Percentiles rank a stretch among this genome's conserved stretches.
phyloP scores from a whole-genome alignment of 2,329 filamentous ascomycete genomes.

The Colletotrichum costaricense region DNA sequence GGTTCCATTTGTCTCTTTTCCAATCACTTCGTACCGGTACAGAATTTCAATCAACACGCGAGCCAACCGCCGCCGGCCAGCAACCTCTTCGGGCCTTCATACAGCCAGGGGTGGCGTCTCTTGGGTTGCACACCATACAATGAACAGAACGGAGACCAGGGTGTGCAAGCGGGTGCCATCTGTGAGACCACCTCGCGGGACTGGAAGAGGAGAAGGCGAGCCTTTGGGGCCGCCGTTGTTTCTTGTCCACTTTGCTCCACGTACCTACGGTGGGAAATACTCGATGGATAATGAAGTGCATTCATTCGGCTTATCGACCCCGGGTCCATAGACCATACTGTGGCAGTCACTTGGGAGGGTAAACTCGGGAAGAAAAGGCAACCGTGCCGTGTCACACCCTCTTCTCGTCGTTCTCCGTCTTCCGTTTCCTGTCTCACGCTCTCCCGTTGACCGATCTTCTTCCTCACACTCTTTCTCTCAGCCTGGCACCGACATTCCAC shows the following conservation, averaged over 20 bases:
- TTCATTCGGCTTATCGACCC: conserved; percentile 23
- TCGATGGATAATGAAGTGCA: conserved; percentile 6
- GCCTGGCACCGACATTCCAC: conserved; percentile 2
- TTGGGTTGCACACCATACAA: conserved; percentile 15
- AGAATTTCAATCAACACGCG: conserved; percentile 16
- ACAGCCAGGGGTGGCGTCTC: conserved; percentile 18
- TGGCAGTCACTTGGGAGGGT: background rate
- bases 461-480: conserved; percentile 14
- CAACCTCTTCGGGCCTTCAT: conserved; percentile 26
- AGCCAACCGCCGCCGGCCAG: conserved; percentile 12
- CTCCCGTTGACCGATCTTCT: conserved; percentile 14
- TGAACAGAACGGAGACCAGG: background rate
- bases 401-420: conserved; percentile 23
- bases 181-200: conserved; percentile 9
- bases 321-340: background rate
- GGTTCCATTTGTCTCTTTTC: conserved; percentile 1
- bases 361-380: conserved; percentile 27
- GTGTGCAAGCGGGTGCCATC: background rate
- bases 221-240: background rate
- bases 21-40: conserved; percentile 27
- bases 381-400: conserved; percentile 28
- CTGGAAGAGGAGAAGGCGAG: background rate
- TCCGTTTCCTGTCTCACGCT: conserved; percentile 1
- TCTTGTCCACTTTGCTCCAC: conserved; percentile 24
- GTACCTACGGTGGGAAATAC: conserved; percentile 22